These are phyloP conservation scores for Phialophora expanda DNA, from an alignment of 2,329 filamentous ascomycete species.

Conservation along the genomic window DNA sequence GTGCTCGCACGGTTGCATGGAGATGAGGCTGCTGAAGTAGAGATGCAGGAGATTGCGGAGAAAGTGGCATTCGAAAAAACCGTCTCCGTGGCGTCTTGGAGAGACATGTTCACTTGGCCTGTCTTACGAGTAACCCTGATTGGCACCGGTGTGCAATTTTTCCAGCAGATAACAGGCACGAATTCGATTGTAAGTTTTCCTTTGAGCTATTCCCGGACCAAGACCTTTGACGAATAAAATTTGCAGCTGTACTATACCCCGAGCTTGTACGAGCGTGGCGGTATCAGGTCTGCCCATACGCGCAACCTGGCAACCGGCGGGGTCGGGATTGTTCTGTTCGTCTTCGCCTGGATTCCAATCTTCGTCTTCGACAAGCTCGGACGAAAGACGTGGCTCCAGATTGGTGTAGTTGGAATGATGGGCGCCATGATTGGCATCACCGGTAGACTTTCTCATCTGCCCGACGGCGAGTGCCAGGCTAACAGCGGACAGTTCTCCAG, in stretches of 20 bases:
- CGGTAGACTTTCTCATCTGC: slow-evolving; percentile 8
- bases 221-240: no score
- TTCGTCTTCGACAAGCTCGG: slow-evolving; percentile 52
- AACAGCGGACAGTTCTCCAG: no score
- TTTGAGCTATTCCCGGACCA: no score
- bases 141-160: no score
- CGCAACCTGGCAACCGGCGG: slow-evolving; percentile 32
- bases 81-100: slow-evolving; percentile 41
- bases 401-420: slow-evolving; percentile 25
- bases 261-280: no score
- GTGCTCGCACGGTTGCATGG: slow-evolving; percentile 45
- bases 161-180: no score
- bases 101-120: slow-evolving; percentile 17
- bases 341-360: slow-evolving; percentile 56
- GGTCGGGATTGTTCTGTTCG: slow-evolving; percentile 55
- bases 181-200: no score
- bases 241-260: no score
- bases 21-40: slow-evolving; percentile 46
- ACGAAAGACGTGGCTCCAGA: slow-evolving; percentile 38
- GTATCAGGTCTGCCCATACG: no score
- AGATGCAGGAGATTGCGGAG: slow-evolving; percentile 51
- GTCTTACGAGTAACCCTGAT: slow-evolving; percentile 30
- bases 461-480: no score
- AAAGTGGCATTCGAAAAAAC: slow-evolving; percentile 57
- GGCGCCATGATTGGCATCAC: slow-evolving; percentile 24